Base-by-base conservation (phyloP, 2,329 filamentous ascomycete genomes). In the Penicillium sp. region DNA sequence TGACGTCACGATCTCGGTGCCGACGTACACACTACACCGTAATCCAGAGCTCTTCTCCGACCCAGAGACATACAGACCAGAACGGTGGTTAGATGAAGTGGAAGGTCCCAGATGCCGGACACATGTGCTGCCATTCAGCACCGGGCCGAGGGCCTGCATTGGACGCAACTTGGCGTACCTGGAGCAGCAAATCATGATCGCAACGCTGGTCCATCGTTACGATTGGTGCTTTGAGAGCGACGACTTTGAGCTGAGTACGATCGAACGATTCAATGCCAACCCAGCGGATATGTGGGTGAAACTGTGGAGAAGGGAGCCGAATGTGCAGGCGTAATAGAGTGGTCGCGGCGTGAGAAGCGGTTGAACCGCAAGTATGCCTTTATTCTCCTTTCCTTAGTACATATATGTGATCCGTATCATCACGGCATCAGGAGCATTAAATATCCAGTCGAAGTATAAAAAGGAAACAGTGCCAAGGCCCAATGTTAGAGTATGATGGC, bases 121-220 rank as follows among this genome's bases (percentile, higher is more conserved):
- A 40, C 25, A 54, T 35, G 46, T 51, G 20, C 35, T 55, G 6
- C 61, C 63, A n/a, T 65, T 65, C 49, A 56, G 52, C 12, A 49
- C 51, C n/a, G 61, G 61, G 7, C 31, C 53, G 1, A 46, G 62
- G 26, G 56, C 54, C 15, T 66, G 62, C 29, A 51, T 65, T 26
- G 62, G 64, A n/a, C 55, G 59, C 15, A 62, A 61, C 41, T 46
- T 66, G 20, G 53, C 64, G 3, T 62, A 61, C 40, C 57, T 62
- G 33, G 60, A 63, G 43, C 49, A 61, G 37, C 61, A 62, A 37
- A 54, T 60, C 40, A 26, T 64, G 27, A 48, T 61, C 14, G 52
- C 51, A 18, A 63, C 62, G 2, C 35, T 58, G 8, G 49, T 54
- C 14, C 52, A 54, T 26, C 33, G 49, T 20, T 60, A 55, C 46